phyloP scores from a whole-genome alignment of 495 filamentous ascomycete genomes.

The Penicillium paxilli region DNA sequence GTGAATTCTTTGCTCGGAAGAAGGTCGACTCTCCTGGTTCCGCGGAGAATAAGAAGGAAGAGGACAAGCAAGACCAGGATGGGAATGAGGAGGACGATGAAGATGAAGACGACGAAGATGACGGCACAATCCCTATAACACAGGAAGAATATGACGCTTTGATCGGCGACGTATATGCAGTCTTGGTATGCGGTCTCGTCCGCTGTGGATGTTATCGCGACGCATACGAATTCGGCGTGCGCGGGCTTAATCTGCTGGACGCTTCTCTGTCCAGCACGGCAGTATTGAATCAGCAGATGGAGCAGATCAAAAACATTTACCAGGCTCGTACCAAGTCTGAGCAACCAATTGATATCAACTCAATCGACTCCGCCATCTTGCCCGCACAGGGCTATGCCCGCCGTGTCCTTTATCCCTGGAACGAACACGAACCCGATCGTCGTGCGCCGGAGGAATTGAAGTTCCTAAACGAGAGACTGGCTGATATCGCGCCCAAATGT shows the following conservation, averaged over 20 bases:
- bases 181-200: conserved; percentile 57
- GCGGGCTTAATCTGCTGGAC: conserved; percentile 31
- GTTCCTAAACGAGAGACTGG: conserved; percentile 65
- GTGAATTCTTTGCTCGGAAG: conserved; percentile 42
- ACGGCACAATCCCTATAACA: conserved; percentile 37
- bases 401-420: conserved; percentile 93
- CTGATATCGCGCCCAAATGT: conserved; percentile 62
- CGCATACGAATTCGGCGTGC: conserved; percentile 63
- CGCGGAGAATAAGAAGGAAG: conserved; percentile 3
- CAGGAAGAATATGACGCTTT: conserved; percentile 41
- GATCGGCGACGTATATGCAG: conserved; percentile 39
- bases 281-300: conserved; percentile 28
- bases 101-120: conserved; percentile 36
- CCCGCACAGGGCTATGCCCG: conserved; percentile 76
- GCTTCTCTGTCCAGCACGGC: conserved; percentile 3
- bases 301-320: conserved; percentile 27
- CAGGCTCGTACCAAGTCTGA: conserved; percentile 33
- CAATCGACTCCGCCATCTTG: conserved; percentile 50
- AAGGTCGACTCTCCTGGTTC: conserved; percentile 15
- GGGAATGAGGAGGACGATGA: conserved; percentile 18
- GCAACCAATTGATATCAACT: conserved; percentile 26
- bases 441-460: conserved; percentile 66
- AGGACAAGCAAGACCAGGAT: conserved; percentile 21
- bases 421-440: conserved; percentile 82
- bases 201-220: conserved; percentile 70